These are phyloP conservation scores for Hemisphaericaspora xylofermentans DNA, from an alignment of 1,139 yeast genomes.

Conservation along the genomic window DNA sequence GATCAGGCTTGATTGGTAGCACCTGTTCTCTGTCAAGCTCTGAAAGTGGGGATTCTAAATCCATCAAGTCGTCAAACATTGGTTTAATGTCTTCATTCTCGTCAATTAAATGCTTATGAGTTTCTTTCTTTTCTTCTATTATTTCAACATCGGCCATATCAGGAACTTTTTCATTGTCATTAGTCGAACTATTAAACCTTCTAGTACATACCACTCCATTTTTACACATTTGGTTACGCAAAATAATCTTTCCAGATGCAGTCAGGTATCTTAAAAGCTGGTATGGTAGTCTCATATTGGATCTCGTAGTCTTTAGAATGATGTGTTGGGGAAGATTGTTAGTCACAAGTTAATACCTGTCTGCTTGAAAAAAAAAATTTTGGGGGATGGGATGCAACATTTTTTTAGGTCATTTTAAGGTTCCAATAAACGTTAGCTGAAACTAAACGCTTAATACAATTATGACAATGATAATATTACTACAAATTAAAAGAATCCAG, in stretches of 20 bases:
- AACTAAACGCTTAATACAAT: no score
- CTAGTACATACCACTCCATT: not conserved
- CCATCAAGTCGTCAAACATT: not conserved
- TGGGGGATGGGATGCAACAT: not conserved
- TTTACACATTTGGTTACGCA: not conserved
- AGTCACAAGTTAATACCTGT: no score
- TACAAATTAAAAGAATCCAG: not conserved
- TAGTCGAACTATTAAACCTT: not conserved
- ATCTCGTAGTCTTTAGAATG: not conserved
- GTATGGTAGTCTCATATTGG: conserved; percentile 1
- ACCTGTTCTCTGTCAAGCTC: no score
- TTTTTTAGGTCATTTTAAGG: no score
- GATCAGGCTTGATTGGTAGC: no score
- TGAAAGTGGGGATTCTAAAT: not conserved
- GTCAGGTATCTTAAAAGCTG: not conserved
- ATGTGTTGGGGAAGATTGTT: not conserved
- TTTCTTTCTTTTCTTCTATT: not conserved
- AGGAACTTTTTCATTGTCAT: not conserved
- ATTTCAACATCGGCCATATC: conserved; percentile 1
- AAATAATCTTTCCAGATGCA: not conserved
- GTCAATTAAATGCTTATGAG: not conserved
- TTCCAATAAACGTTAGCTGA: no score
- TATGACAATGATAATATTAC: not conserved
- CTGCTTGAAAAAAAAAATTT: not conserved
- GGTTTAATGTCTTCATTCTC: not conserved